These are phyloP conservation scores for Alternaria panax DNA, from an alignment of 2,329 filamentous ascomycete genomes.

Conservation along the genomic window DNA sequence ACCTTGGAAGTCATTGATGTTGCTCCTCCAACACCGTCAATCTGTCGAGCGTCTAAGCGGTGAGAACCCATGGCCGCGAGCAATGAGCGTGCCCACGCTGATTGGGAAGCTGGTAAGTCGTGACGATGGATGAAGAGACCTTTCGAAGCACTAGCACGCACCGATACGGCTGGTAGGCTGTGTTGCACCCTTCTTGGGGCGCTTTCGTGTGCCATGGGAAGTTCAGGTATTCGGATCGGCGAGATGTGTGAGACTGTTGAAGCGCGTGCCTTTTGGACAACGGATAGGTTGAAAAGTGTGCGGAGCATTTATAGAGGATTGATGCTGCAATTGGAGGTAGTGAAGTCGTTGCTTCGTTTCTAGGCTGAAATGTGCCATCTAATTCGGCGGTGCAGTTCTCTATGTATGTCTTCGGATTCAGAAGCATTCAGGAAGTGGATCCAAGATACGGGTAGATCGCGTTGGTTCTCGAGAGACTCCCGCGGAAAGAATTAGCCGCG, in stretches of 20 bases:
- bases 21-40: constrained; percentile 74
- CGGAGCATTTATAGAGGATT: constrained; percentile 13
- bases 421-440: neutral
- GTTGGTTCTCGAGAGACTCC: neutral
- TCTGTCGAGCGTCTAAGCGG: constrained; percentile 71
- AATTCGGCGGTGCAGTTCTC: too few relatives aligned
- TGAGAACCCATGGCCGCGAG: constrained; percentile 68
- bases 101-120: constrained; percentile 59
- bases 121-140: constrained; percentile 51
- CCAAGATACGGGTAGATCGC: neutral
- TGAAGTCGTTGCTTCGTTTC: too few relatives aligned
- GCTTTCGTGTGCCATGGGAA: constrained; percentile 19
- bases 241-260: constrained; percentile 7
- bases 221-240: constrained; percentile 9
- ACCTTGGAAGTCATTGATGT: constrained; percentile 74
- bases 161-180: constrained; percentile 47
- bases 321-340: neutral
- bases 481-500: too few relatives aligned
- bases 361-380: too few relatives aligned
- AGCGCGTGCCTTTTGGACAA: constrained; percentile 2
- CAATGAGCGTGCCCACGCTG: constrained; percentile 53
- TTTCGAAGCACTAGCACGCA: constrained; percentile 52
- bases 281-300: constrained; percentile 2
- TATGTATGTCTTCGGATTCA: too few relatives aligned
- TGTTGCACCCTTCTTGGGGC: constrained; percentile 23